phyloP scores from a whole-genome alignment of 139 green algal genomes.

The Nannochloris sp. region DNA sequence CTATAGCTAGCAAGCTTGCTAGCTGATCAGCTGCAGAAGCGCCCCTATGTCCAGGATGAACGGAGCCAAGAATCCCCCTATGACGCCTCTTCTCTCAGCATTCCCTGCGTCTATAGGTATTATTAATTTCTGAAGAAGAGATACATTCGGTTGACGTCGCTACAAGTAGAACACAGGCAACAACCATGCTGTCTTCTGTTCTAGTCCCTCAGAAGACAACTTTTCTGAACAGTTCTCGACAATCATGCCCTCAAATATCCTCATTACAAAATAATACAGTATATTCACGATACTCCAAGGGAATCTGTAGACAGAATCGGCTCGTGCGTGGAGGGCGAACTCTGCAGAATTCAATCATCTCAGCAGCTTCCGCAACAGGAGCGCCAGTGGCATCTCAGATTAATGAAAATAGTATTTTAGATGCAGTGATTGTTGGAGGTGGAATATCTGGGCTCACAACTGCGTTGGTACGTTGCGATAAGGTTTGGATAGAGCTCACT shows the following conservation, averaged over 20 bases:
- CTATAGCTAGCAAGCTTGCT: too few species aligned
- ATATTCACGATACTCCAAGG: not conserved
- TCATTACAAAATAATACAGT: not conserved
- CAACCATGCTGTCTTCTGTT: too few species aligned
- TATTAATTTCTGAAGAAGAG: too few species aligned
- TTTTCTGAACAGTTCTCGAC: not conserved
- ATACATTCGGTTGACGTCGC: too few species aligned
- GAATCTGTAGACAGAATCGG: not conserved
- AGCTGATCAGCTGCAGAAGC: too few species aligned
- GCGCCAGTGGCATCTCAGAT: not conserved
- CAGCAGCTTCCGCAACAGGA: not conserved
- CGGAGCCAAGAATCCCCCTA: too few species aligned
- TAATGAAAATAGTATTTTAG: constrained; percentile 12
- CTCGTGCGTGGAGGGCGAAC: not conserved
- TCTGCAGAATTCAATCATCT: not conserved
- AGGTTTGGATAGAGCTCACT: not conserved
- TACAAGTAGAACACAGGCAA: too few species aligned
- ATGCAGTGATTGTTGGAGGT: constrained; percentile 34
- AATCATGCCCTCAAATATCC: not conserved
- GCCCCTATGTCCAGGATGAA: too few species aligned
- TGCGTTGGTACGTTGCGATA: constrained; percentile 21
- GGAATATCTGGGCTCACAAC: constrained; percentile 53
- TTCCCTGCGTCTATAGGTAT: too few species aligned
- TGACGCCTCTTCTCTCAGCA: too few species aligned
- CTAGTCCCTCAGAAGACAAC: too few species aligned